Evolutionary conservation across 148 eudicot genomes (phyloP).

Genomic region (Silene conica): DNA sequence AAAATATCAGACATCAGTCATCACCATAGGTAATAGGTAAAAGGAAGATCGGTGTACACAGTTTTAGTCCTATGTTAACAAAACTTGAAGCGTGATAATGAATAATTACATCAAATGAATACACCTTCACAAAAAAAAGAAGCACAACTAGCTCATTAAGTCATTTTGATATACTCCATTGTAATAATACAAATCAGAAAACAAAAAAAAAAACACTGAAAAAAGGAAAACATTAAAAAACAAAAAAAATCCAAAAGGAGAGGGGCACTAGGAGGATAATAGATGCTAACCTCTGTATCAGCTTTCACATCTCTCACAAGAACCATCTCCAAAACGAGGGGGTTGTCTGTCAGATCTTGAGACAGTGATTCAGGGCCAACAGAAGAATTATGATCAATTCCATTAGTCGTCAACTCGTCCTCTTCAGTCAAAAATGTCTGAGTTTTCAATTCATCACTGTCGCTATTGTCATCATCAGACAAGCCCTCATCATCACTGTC

Average conservation of each 20-base stretch:
- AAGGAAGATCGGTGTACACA: neutral
- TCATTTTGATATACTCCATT: neutral
- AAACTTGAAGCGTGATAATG: no score
- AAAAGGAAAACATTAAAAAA: neutral
- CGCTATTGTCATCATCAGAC: slow-evolving; percentile 24
- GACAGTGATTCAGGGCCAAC: slow-evolving; percentile 30
- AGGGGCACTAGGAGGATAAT: neutral
- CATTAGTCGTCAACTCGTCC: slow-evolving; percentile 10
- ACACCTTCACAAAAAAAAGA: no score
- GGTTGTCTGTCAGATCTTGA: slow-evolving; percentile 34
- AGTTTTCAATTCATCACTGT: slow-evolving; percentile 17
- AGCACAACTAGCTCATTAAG: no score
- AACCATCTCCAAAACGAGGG: slow-evolving; percentile 64
- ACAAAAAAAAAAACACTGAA: neutral
- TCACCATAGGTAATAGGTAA: no score
- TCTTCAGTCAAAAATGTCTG: slow-evolving; percentile 19
- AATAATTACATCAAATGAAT: no score
- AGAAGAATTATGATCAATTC: slow-evolving; percentile 5
- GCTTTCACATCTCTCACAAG: slow-evolving; percentile 75
- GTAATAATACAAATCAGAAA: neutral
- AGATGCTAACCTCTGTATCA: slow-evolving; percentile 59
- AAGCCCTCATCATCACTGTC: slow-evolving; percentile 25
- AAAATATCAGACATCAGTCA: no score
- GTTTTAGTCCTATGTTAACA: no score
- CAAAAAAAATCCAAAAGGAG: no score